Base-by-base conservation (phyloP, 176 grass and related monocot species). In the Rhipidocladum racemiflorum region DNA sequence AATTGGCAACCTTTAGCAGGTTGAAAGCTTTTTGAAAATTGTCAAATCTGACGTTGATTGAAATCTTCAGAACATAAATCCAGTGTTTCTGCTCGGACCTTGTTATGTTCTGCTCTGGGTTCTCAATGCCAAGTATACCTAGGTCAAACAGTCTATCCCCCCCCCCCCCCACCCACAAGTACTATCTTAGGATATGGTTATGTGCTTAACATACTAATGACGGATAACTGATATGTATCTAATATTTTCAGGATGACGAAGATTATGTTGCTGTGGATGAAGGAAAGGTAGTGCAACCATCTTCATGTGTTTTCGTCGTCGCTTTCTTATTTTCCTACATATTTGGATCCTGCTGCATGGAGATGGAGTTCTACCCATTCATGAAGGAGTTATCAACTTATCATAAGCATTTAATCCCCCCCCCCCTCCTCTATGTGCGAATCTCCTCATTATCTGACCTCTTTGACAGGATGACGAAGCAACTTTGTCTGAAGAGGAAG, bases 401-500 rank as follows among this genome's bases (percentile, higher is more conserved):
- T 34, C 32, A 34, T 86, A 46, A 71, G 53, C 49, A 72, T 75
- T 69, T 29, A 48, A 30, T 50, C 32, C 18, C 18, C 54, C 7
- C n/a, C n/a, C n/a, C n/a, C n/a, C n/a, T n/a, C n/a, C n/a, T n/a
- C n/a, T n/a, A n/a, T 29, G 21, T 46, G 14, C 20, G 1, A 24
- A 34, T 53, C 20, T 64, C 42, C 27, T 71, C 82, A 83, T 62
- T 49, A 32, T 34, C 40, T 79, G 18, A 62, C 67, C 42, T 80
- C 15, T 68, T 77, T 94, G 70, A 57, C 82, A 99, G 96, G 96
- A 99, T 80, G 96, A 99, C 24, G 96, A 99, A 86, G 80, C 91
- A 64, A 99, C 96, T 84, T 84, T 99, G 66, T 90, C 89, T 67
- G 92, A 99, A 91, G 96, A 95, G 85, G 96, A 99, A 89, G 87